Base-by-base conservation (phyloP, 805 yeast species). In the Wickerhamomyces subpelliculosus region DNA sequence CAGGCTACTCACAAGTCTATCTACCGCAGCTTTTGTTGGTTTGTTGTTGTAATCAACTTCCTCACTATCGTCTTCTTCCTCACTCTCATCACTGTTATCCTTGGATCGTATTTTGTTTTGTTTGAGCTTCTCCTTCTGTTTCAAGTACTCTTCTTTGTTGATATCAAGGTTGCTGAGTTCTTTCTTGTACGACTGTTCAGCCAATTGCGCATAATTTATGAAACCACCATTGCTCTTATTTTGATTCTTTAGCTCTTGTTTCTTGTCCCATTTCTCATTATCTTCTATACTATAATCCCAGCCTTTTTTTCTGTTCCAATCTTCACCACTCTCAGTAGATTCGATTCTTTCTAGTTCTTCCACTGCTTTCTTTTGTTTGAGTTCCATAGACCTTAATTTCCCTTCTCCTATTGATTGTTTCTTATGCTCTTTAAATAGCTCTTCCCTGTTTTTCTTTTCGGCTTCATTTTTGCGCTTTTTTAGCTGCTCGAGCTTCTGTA, bases 271-370 rank as follows among this genome's bases (percentile, higher is more conserved):
- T 38, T 64, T 62, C 45, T 78, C 83, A 39, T 76, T 68, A 37
- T 84, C 84, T 37, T 76, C 83, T 5, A 80, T 69, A 0, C 84
- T 70, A 59, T 75, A 74, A 39, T 73, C 73, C 72, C 73, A 64
- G 35, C 68, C 73, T 37, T 67, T 62, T 38, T 59, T 52, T 20
- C 75, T 58, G 29, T 67, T 72, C 35, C 50, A 58, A 37, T 65
- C 66, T 28, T 62, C 66, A 1, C 71, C 73, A 11, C 49, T 50
- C 11, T 61, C 65, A 25, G 52, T 36, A 0, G 38, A 23, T 20
- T 47, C 50, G 0, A 44, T 20, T 44, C 58, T 57, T 3, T 65
- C 66, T 3, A 62, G 49, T 40, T 67, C 71, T 10, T 58, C 55
- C 31, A 62, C 58, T 4, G 70, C 75, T 20, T 52, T 52, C 13